These are phyloP conservation scores for Diutina scorzettiae DNA, from an alignment of 1,139 yeast genomes.

Conservation along the genomic window DNA sequence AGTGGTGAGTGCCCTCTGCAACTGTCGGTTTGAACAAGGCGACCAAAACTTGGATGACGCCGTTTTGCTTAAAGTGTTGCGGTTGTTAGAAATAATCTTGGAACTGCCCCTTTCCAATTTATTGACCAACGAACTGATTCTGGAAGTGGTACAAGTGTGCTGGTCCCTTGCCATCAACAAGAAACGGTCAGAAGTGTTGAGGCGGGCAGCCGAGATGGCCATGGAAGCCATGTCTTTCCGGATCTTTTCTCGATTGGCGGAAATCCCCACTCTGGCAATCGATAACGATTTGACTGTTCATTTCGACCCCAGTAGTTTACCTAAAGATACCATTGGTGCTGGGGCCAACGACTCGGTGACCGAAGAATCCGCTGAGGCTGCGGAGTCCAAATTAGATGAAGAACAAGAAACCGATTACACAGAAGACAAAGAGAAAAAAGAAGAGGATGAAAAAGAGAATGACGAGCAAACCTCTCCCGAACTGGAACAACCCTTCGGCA, in stretches of 20 bases:
- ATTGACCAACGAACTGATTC: slow-evolving; percentile 70
- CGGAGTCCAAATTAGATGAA: background rate
- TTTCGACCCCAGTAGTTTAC: slow-evolving; percentile 23
- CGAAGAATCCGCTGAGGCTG: background rate
- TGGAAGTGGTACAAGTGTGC: slow-evolving; percentile 87
- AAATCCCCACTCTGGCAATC: slow-evolving; percentile 38
- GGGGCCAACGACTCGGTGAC: background rate
- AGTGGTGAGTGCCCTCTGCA: slow-evolving; percentile 69
- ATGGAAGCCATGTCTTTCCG: slow-evolving; percentile 59
- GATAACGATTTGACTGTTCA: slow-evolving; percentile 22
- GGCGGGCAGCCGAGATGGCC: slow-evolving; percentile 85
- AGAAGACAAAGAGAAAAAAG: background rate
- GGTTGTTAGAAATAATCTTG: slow-evolving; percentile 59
- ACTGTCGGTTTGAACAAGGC: slow-evolving; percentile 91
- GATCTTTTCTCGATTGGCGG: slow-evolving; percentile 50
- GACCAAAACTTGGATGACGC: slow-evolving; percentile 92
- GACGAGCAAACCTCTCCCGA: background rate
- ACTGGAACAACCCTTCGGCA: slow-evolving; percentile 39
- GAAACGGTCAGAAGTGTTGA: slow-evolving; percentile 77
- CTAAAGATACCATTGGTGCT: slow-evolving; percentile 28
- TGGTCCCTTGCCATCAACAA: slow-evolving; percentile 88
- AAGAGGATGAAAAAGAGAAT: background rate
- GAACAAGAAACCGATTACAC: background rate
- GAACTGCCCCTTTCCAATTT: slow-evolving; percentile 51
- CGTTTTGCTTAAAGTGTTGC: slow-evolving; percentile 70